These are phyloP conservation scores for Pythium sukuiense DNA, from an alignment of 352 stramenopile species.

Conservation along the genomic window DNA sequence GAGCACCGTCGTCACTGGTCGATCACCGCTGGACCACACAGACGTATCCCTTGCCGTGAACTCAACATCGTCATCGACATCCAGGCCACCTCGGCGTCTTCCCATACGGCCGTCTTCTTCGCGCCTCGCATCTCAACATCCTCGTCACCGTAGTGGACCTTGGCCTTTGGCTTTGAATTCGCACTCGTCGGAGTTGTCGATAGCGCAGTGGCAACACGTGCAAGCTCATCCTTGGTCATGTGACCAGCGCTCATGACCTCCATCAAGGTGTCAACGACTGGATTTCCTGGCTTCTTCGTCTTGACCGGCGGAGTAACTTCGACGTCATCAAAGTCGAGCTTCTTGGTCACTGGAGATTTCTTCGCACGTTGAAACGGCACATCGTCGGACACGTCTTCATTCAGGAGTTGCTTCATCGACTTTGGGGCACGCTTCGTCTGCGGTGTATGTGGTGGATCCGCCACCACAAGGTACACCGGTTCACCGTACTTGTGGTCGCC, in stretches of 20 bases:
- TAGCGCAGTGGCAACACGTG: not conserved
- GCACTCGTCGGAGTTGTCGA: not conserved
- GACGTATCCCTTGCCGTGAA: not conserved
- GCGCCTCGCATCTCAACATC: not conserved
- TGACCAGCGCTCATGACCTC: not conserved
- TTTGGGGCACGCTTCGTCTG: conserved; percentile 6
- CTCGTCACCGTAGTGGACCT: not conserved
- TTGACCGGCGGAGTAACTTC: not conserved
- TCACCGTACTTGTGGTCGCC: not conserved
- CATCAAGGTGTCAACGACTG: not conserved
- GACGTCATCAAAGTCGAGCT: not conserved
- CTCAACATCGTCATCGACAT: not conserved
- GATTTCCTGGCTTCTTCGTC: not conserved
- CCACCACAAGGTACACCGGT: conserved; percentile 9
- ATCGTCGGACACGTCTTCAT: not conserved
- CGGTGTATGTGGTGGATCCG: conserved; percentile 2
- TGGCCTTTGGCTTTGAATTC: not conserved
- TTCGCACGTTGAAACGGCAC: not conserved
- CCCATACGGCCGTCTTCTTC: not conserved
- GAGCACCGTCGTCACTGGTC: not conserved
- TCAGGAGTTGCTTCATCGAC: not conserved
- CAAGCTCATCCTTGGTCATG: not conserved
- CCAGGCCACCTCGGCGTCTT: not conserved
- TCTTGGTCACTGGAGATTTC: not conserved
- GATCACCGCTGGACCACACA: not conserved